Percentiles rank a stretch among this genome's conserved stretches.
These are phyloP conservation scores for Cladorrhinum sp. DNA, from an alignment of 2,329 filamentous ascomycete genomes.

Conservation along the genomic window DNA sequence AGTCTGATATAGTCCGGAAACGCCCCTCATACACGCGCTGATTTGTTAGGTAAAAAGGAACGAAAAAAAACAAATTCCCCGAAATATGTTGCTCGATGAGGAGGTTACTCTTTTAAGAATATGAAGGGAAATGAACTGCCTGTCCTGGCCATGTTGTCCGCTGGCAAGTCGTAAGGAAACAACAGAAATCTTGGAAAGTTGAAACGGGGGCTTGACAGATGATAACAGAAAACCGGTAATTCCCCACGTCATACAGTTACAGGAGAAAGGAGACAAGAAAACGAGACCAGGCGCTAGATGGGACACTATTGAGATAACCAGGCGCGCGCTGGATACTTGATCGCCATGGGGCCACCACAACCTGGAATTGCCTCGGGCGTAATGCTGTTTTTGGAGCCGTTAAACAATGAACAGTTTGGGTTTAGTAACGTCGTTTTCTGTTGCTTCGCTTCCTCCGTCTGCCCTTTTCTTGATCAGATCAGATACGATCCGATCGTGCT, in stretches of 20 bases:
- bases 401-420: slow-evolving; percentile 3
- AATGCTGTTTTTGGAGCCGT: slow-evolving; percentile 15
- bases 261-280: not conserved
- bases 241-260: slow-evolving; percentile 8
- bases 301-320: not conserved
- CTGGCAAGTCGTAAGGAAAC: not conserved
- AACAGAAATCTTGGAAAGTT: not conserved
- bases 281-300: not conserved
- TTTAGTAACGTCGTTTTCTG: slow-evolving; percentile 13
- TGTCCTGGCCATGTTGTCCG: not conserved
- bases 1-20: slow-evolving; percentile 16
- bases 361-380: slow-evolving; percentile 1
- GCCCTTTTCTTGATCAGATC: not conserved
- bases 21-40: not conserved
- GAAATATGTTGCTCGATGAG: not conserved
- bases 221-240: not conserved
- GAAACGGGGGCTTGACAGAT: not conserved
- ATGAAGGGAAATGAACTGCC: not conserved
- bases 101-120: not conserved
- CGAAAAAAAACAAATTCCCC: not conserved
- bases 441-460: not conserved
- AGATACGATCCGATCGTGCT: not conserved
- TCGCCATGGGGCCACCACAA: not conserved
- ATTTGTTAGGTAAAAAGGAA: not conserved
- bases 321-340: slow-evolving; percentile 1